A percentile compares a stretch with the other conserved stretches of the same genome.
Evolutionary conservation across 2,329 filamentous ascomycete species (phyloP).

Genomic region (Alternaria angustiovoidea): DNA sequence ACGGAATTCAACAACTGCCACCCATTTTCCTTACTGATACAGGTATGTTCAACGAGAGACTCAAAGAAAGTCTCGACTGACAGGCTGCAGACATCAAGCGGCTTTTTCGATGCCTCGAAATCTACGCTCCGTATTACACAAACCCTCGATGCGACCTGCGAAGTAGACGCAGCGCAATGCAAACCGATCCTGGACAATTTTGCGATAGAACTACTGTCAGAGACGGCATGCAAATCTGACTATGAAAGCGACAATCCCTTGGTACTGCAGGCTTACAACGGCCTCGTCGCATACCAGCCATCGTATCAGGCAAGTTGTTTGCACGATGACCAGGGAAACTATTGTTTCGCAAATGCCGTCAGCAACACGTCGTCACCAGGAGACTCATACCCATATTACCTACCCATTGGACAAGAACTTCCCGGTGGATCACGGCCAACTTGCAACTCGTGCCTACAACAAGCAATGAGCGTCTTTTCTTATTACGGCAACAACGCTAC

Average conservation of each 20-base stretch:
- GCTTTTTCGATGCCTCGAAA: slow-evolving; percentile 82
- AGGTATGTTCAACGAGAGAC: slow-evolving; percentile 62
- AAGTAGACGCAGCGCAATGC: slow-evolving; percentile 72
- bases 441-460: slow-evolving; percentile 77
- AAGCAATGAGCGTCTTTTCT: slow-evolving; percentile 84
- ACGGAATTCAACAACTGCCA: slow-evolving; percentile 76
- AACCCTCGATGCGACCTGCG: slow-evolving; percentile 81
- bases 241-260: slow-evolving; percentile 71
- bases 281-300: slow-evolving; percentile 77
- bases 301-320: slow-evolving; percentile 85
- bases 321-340: slow-evolving; percentile 67
- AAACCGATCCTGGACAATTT: slow-evolving; percentile 68
- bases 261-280: slow-evolving; percentile 77
- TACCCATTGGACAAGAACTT: slow-evolving; percentile 78
- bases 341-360: slow-evolving; percentile 85
- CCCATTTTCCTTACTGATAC: slow-evolving; percentile 83
- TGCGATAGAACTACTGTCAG: slow-evolving; percentile 69
- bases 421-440: slow-evolving; percentile 72
- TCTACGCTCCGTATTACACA: slow-evolving; percentile 76
- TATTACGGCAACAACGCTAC: slow-evolving; percentile 70
- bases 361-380: slow-evolving; percentile 75
- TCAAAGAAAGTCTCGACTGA: slow-evolving; percentile 8
- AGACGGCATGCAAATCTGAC: slow-evolving; percentile 75
- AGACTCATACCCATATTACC: slow-evolving; percentile 83
- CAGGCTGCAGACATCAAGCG: slow-evolving; percentile 73